Evolutionary conservation across 345 rosid genomes (phyloP).

Genomic region (Pistacia integerrima): DNA sequence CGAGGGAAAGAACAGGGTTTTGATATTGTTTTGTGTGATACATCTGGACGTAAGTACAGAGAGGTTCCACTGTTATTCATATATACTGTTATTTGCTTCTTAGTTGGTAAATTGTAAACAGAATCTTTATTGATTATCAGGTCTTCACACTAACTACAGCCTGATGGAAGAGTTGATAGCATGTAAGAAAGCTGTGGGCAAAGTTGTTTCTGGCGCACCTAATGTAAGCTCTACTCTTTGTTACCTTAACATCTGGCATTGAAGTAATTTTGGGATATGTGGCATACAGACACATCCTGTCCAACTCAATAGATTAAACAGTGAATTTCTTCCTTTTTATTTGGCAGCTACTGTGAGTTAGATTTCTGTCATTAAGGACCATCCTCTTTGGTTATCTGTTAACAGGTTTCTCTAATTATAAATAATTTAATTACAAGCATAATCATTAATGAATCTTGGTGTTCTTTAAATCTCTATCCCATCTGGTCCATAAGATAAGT

Average conservation of each 20-base stretch:
- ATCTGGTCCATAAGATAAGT: not conserved
- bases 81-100: slow-evolving; percentile 17
- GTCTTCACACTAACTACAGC: slow-evolving; percentile 93
- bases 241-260: not conserved
- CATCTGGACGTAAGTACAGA: slow-evolving; percentile 86
- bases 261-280: not conserved
- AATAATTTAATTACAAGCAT: not conserved
- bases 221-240: slow-evolving; percentile 48
- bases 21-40: slow-evolving; percentile 88
- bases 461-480: not conserved
- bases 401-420: slow-evolving; percentile 2
- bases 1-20: slow-evolving; percentile 84
- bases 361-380: not conserved
- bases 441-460: not conserved
- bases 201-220: slow-evolving; percentile 81
- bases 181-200: slow-evolving; percentile 83
- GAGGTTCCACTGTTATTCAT: slow-evolving; percentile 16
- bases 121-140: slow-evolving; percentile 40
- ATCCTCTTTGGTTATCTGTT: slow-evolving; percentile 5
- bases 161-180: slow-evolving; percentile 95
- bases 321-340: not conserved
- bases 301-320: slow-evolving; percentile 3
- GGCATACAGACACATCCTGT: not conserved
- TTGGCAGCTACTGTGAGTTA: not conserved
- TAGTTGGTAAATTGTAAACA: slow-evolving; percentile 17